Base-by-base conservation (phyloP, 1,284 basidiomycete species). In the Ganoderma lingzhi region DNA sequence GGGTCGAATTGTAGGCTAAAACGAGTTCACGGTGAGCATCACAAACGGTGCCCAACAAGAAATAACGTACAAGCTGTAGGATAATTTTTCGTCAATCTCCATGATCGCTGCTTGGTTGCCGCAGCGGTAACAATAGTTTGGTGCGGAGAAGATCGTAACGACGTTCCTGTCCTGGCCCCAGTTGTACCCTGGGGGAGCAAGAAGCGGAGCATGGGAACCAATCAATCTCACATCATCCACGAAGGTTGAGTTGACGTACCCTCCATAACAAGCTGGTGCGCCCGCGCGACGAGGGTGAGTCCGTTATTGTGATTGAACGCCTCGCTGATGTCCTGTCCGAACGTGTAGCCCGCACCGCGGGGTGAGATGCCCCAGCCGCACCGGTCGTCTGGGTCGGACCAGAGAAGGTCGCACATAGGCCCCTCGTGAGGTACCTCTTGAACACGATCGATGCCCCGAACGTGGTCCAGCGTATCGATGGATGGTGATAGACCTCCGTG, bases 361-460 rank as follows among this genome's bases (percentile, higher is more conserved):
- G 98, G 98, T 76, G 96, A 98, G 79, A 99, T 99, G 45, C 98
- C 98, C 98, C 98, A 99, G 62, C 98, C 98, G 81, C 96, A 98
- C 67, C 98, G 93, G 84, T 99, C 97, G 81, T 99, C 97, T 51
- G 97, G 97, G 84, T 99, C 97, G 66, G 97, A 99, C 97, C 97
- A 99, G 66, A 99, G 88, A 66, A 99, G 86, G 83, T 99, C 97
- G 80, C 97, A 99, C 97, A 99, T 99, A 17, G 97, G 97, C 6
- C 97, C 97, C 83, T 99, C 97, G 82, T 99, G 97, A 6, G 97
- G 97, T 3, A 99, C 97, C 81, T 99, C 97, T 83, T 99, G 97
- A 76, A 98, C 96, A 69, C 97, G 93, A 86, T 99, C 97, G 80
- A 99, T 99, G 67, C 96, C 94, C 75, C 97, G 95, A 74, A 99